Conservation (phyloP, 2,329 filamentous ascomycete species). For the Colletotrichum neosansevieriae region DNA sequence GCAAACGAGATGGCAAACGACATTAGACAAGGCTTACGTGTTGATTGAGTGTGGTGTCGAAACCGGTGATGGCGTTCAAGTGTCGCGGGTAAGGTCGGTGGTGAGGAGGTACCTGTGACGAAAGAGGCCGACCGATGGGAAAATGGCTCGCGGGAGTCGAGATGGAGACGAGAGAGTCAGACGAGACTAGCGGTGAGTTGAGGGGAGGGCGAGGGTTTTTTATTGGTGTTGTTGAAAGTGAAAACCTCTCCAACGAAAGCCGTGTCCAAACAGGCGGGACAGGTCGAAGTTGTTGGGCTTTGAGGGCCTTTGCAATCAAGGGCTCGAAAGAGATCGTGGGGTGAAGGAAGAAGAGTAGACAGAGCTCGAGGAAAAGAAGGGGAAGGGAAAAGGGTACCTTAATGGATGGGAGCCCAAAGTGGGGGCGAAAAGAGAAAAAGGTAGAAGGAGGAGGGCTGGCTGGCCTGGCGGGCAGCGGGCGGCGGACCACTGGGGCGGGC, state of each 20-base stretch:
- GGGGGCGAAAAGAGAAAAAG: constrained; percentile 35
- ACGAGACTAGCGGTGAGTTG: constrained; percentile 18
- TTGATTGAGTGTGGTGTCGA: constrained; percentile 19
- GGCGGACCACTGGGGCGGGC: constrained; percentile 31
- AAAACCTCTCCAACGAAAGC: constrained; percentile 31
- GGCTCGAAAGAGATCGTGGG: constrained; percentile 38
- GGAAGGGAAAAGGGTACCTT: constrained; percentile 39
- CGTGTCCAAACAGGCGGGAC: constrained; percentile 38
- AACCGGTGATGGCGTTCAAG: constrained; percentile 38
- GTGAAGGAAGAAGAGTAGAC: constrained; percentile 33
- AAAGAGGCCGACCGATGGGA: constrained; percentile 34
- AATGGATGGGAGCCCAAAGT: constrained; percentile 40
- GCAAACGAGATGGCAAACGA: constrained; percentile 2
- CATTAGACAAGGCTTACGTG: constrained; percentile 15
- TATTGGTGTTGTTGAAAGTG: constrained; percentile 17
- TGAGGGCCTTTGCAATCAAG: constrained; percentile 34
- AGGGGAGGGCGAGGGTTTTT: background rate
- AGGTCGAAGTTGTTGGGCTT: constrained; percentile 31
- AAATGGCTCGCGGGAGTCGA: constrained; percentile 10
- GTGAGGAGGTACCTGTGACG: constrained; percentile 32
- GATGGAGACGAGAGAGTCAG: constrained; percentile 17
- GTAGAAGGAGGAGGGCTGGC: constrained; percentile 22
- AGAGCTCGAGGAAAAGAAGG: constrained; percentile 11
- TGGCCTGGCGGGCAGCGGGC: constrained; percentile 19
- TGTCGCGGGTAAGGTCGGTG: constrained; percentile 1